Conservation (phyloP, 2,329 filamentous ascomycete species). For the Claviceps sorghi region DNA sequence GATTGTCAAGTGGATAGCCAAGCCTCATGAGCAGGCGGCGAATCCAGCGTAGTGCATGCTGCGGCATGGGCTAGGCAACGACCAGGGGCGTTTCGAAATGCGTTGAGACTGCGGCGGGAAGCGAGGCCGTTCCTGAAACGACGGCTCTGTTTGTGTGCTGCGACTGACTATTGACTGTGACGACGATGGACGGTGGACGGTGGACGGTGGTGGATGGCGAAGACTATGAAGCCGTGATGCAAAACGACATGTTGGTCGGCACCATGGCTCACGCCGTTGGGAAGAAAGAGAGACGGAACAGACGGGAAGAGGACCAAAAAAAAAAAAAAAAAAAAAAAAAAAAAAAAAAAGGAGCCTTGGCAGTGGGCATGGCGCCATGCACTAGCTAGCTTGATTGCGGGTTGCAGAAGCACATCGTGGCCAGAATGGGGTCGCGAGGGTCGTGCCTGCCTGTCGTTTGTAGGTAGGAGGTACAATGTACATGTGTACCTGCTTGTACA, state of each 20-base stretch:
- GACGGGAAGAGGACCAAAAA: too few species aligned
- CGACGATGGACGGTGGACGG: not conserved
- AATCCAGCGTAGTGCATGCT: conserved; percentile 3
- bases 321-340: not conserved
- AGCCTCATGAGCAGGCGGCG: not conserved
- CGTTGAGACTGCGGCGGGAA: conserved; percentile 13
- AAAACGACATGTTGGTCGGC: too few species aligned
- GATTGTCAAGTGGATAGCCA: not conserved
- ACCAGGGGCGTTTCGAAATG: conserved; percentile 15
- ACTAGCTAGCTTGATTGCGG: not conserved
- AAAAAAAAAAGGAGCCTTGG: not conserved
- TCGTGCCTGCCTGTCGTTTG: not conserved
- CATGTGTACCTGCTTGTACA: not conserved
- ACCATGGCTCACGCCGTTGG: too few species aligned
- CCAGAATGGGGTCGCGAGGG: not conserved
- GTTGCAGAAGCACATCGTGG: not conserved
- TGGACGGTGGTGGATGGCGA: too few species aligned
- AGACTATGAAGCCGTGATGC: too few species aligned
- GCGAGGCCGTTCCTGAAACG: conserved; percentile 18
- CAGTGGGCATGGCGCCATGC: not conserved
- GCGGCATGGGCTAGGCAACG: conserved; percentile 4
- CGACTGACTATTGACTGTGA: not conserved
- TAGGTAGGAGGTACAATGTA: not conserved
- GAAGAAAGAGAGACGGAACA: too few species aligned
- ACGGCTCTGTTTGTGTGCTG: conserved; percentile 1